A percentile compares a stretch with the other conserved stretches of the same genome.
These are phyloP conservation scores for Cladophialophora bantiana DNA, from an alignment of 2,329 filamentous ascomycete species.

Conservation along the genomic window DNA sequence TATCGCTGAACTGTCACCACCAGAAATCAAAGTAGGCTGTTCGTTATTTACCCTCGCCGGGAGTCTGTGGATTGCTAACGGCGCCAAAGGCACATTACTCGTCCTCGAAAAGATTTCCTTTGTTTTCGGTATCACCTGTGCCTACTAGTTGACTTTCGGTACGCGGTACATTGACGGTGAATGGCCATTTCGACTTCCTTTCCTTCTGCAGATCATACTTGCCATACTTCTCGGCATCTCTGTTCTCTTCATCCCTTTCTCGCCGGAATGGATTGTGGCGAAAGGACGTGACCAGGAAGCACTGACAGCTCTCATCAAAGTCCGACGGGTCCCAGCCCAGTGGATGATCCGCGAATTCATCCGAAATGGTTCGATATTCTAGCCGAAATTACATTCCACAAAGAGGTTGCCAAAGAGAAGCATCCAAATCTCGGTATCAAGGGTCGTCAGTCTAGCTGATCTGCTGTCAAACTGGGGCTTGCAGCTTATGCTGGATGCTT, in stretches of 20 bases:
- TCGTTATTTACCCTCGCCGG: slow-evolving; percentile 37
- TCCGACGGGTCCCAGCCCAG: slow-evolving; percentile 57
- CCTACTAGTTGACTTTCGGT: slow-evolving; percentile 53
- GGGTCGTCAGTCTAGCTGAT: slow-evolving; percentile 37
- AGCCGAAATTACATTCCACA: slow-evolving; percentile 62
- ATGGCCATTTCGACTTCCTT: slow-evolving; percentile 58
- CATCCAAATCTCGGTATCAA: slow-evolving; percentile 50
- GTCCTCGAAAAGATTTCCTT: slow-evolving; percentile 50
- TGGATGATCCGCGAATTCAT: slow-evolving; percentile 58
- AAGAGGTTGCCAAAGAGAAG: slow-evolving; percentile 51
- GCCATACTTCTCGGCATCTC: slow-evolving; percentile 47
- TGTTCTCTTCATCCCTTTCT: slow-evolving; percentile 59
- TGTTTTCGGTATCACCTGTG: slow-evolving; percentile 48
- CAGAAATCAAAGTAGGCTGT: slow-evolving; percentile 49
- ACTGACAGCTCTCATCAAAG: slow-evolving; percentile 54
- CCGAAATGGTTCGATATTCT: slow-evolving; percentile 60
- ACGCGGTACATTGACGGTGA: slow-evolving; percentile 54
- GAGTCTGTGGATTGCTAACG: background rate
- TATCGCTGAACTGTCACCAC: slow-evolving; percentile 58
- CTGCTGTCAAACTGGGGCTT: slow-evolving; percentile 56
- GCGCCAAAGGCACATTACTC: slow-evolving; percentile 43
- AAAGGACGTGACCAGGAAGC: slow-evolving; percentile 59
- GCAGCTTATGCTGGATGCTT: slow-evolving; percentile 60
- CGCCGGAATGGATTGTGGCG: slow-evolving; percentile 61
- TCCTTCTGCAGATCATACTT: slow-evolving; percentile 56